Percentiles rank a stretch among this genome's conserved stretches.
phyloP scores from a whole-genome alignment of 441 rosid species.

The Populus hybrid region DNA sequence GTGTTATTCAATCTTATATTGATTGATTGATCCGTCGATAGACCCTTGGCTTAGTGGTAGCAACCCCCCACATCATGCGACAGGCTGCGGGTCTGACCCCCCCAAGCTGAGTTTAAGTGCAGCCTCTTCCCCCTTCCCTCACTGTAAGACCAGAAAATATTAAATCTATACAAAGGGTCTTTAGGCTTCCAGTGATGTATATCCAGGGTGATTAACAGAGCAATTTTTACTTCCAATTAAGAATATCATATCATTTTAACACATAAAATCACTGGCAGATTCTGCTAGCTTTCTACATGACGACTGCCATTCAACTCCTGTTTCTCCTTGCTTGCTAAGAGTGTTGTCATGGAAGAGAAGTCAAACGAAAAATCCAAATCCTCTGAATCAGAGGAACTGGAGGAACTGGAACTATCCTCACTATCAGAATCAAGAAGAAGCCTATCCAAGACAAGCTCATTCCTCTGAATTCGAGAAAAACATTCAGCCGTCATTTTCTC shows the following conservation, averaged over 20 bases:
- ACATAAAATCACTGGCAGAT: no score
- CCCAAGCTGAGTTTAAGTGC: no score
- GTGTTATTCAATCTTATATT: neutral
- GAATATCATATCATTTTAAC: no score
- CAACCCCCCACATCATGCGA: neutral
- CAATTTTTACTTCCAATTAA: no score
- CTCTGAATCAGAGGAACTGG: slow-evolving; percentile 26
- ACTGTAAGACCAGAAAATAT: no score
- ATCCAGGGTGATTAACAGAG: no score
- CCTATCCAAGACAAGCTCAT: neutral
- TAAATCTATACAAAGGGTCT: no score
- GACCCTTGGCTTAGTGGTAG: neutral
- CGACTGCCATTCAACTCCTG: neutral
- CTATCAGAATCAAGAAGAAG: neutral
- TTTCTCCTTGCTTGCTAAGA: neutral
- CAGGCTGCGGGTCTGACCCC: neutral
- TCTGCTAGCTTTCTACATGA: no score
- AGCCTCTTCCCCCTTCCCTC: no score
- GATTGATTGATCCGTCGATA: neutral
- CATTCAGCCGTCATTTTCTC: slow-evolving; percentile 3
- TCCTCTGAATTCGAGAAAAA: neutral
- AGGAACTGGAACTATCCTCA: slow-evolving; percentile 29
- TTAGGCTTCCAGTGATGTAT: no score
- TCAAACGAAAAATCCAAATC: slow-evolving; percentile 2
- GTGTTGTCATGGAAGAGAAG: neutral